These are phyloP conservation scores for Irineochytrium annulatum DNA, from an alignment of 192 early-diverging fungal species.

Conservation along the genomic window DNA sequence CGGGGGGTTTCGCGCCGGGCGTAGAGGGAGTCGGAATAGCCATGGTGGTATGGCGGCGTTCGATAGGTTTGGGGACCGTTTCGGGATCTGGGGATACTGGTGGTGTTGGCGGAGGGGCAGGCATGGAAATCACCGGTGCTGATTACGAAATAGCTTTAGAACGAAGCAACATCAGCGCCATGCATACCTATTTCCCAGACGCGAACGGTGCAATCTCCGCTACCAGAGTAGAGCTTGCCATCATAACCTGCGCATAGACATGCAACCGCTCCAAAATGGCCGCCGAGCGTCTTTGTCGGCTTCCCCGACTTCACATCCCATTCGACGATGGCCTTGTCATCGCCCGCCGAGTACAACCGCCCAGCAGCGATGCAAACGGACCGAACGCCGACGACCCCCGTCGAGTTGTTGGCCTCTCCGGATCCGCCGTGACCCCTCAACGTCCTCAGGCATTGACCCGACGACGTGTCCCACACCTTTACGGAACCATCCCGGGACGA, in stretches of 20 bases:
- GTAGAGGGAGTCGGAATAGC: not conserved
- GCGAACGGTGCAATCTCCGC: slow-evolving; percentile 27
- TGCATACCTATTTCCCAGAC: slow-evolving; percentile 30
- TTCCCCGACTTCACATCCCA: slow-evolving; percentile 41
- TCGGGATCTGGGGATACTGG: not conserved
- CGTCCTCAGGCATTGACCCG: slow-evolving; percentile 26
- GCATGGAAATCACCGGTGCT: no score
- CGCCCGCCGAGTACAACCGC: slow-evolving; percentile 29
- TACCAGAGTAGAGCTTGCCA: slow-evolving; percentile 21
- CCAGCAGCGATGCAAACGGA: slow-evolving; percentile 30
- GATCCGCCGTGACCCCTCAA: slow-evolving; percentile 16
- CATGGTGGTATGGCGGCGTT: not conserved
- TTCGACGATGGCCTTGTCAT: slow-evolving; percentile 34
- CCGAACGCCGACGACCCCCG: slow-evolving; percentile 12
- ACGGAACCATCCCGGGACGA: slow-evolving; percentile 27
- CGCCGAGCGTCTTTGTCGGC: slow-evolving; percentile 1
- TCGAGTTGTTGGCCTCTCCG: not conserved
- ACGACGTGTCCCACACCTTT: slow-evolving; percentile 31
- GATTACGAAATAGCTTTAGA: no score
- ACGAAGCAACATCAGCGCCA: slow-evolving; percentile 1
- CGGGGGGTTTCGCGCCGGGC: not conserved
- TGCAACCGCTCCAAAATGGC: slow-evolving; percentile 17
- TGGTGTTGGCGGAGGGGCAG: slow-evolving; percentile 3
- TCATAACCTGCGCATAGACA: not conserved
- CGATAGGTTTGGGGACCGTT: not conserved